Percentiles rank a stretch among this genome's conserved stretches.
Evolutionary conservation across 2,329 filamentous ascomycete genomes (phyloP).

Genomic region (Xylaria sp.): DNA sequence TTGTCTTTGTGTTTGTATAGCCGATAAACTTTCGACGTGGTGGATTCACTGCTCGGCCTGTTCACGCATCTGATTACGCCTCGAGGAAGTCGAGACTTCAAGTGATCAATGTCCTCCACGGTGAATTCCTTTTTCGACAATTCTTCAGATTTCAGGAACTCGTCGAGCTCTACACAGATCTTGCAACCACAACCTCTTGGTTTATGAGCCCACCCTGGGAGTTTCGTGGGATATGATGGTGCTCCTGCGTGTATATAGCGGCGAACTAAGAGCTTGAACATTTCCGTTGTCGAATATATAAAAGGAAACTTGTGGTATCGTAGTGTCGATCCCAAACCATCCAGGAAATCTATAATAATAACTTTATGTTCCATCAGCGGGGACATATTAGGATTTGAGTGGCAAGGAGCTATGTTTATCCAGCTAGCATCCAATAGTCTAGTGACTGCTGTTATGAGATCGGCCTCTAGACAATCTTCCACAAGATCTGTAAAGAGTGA

Average conservation of each 20-base stretch:
- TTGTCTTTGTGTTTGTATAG: not conserved
- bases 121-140: not conserved
- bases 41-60: not conserved
- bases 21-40: not conserved
- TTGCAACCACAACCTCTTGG: slow-evolving; percentile 2
- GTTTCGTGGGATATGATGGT: not conserved
- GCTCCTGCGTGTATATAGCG: not conserved
- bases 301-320: not conserved
- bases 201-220: not conserved
- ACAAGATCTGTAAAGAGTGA: not conserved
- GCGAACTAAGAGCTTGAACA: not conserved
- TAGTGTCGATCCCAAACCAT: not conserved
- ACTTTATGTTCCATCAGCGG: not conserved
- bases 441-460: not conserved
- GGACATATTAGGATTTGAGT: not conserved
- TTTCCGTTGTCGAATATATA: not conserved
- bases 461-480: not conserved
- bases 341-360: not conserved
- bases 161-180: not conserved
- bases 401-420: not conserved
- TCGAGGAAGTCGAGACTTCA: not conserved
- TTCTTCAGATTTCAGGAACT: not conserved
- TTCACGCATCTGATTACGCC: not conserved
- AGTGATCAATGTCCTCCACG: not conserved
- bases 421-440: slow-evolving; percentile 11